phyloP scores from a whole-genome alignment of 768 basidiomycete genomes.

The Tylopilus vinaceipallidus region DNA sequence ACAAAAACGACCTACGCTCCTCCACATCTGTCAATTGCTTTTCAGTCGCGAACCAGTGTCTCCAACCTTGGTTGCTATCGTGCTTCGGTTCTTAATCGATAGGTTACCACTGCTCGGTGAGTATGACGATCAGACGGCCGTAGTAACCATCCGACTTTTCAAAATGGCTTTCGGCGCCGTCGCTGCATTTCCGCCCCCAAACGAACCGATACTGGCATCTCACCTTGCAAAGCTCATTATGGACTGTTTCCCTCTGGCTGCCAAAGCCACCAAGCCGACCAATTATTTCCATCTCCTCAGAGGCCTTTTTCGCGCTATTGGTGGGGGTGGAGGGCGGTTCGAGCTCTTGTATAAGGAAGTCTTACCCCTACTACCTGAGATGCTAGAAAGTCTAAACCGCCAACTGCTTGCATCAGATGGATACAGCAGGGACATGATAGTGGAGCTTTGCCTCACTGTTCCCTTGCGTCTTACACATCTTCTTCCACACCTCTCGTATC shows the following conservation, averaged over 20 bases:
- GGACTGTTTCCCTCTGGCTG: slow-evolving; percentile 93
- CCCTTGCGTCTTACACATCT: slow-evolving; percentile 94
- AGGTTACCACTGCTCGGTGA: slow-evolving; percentile 83
- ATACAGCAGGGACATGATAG: slow-evolving; percentile 85
- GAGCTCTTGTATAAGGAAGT: slow-evolving; percentile 96
- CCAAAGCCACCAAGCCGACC: slow-evolving; percentile 85
- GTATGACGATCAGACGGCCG: slow-evolving; percentile 76
- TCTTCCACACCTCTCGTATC: slow-evolving; percentile 88
- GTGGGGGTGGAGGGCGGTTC: slow-evolving; percentile 89
- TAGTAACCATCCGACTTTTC: slow-evolving; percentile 86
- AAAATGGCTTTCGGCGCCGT: slow-evolving; percentile 95
- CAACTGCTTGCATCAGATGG: slow-evolving; percentile 85
- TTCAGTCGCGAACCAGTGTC: slow-evolving; percentile 76
- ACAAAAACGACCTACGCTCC: slow-evolving; percentile 71
- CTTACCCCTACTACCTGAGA: slow-evolving; percentile 91
- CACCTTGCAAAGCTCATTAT: slow-evolving; percentile 92
- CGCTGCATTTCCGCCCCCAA: slow-evolving; percentile 62
- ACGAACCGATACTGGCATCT: slow-evolving; percentile 91
- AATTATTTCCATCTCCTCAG: slow-evolving; percentile 93
- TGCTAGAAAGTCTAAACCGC: slow-evolving; percentile 92
- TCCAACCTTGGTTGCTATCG: slow-evolving; percentile 81
- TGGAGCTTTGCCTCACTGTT: slow-evolving; percentile 95
- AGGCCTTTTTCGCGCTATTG: slow-evolving; percentile 89
- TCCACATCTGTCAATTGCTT: slow-evolving; percentile 82
- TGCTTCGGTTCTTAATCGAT: slow-evolving; percentile 82